phyloP scores from a whole-genome alignment of 177 flowering plant species.

The Vitis hybrid region DNA sequence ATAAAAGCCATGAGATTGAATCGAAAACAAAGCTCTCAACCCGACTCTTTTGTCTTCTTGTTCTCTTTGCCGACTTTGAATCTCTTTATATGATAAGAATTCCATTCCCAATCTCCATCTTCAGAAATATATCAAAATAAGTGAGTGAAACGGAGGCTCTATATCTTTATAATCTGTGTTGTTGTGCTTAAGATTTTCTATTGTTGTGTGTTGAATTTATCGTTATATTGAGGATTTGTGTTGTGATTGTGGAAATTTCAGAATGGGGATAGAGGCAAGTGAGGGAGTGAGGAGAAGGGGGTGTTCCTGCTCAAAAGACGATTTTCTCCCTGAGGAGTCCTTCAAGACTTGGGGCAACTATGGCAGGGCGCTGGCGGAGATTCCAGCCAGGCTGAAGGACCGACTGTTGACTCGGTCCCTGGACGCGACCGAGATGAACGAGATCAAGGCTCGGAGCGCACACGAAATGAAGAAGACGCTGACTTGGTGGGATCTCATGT shows the following conservation, averaged over 20 bases:
- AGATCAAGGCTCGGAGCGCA: slow-evolving; percentile 28
- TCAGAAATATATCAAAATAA: no score
- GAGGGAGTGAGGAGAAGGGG: slow-evolving; percentile 21
- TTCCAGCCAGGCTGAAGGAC: slow-evolving; percentile 25
- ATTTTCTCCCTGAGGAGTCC: slow-evolving; percentile 45
- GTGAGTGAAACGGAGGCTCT: no score
- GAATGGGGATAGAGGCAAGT: slow-evolving; percentile 7
- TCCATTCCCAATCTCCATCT: no score
- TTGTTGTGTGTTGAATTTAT: no score
- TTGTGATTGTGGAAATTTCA: neutral
- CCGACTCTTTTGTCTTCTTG: no score
- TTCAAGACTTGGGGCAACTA: slow-evolving; percentile 32
- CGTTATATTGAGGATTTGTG: neutral
- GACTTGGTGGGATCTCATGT: slow-evolving; percentile 55
- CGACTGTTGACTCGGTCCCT: slow-evolving; percentile 32
- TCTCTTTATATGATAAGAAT: no score
- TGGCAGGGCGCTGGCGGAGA: slow-evolving; percentile 19
- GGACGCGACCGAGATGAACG: slow-evolving; percentile 30
- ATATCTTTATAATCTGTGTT: no score
- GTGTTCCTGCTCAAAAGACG: slow-evolving; percentile 31
- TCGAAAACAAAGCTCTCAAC: no score
- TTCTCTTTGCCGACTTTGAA: no score
- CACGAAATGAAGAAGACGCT: slow-evolving; percentile 46
- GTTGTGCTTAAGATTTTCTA: no score
- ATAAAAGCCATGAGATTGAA: no score